Base-by-base conservation (phyloP, 2,329 filamentous ascomycete species). In the Claviceps sp. region DNA sequence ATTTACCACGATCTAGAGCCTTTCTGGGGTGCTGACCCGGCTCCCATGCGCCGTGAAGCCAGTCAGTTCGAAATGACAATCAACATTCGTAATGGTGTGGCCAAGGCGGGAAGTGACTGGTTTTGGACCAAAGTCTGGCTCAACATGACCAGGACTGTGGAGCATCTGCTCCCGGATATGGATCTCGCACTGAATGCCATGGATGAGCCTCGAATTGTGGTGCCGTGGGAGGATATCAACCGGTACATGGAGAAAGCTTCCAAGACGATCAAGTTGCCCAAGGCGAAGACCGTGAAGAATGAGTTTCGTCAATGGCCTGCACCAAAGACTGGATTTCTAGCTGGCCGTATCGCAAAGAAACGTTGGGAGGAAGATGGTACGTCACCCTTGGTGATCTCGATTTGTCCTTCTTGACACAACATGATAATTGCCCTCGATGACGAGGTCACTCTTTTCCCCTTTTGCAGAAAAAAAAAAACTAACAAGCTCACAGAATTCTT, bases 151-250 rank as follows among this genome's bases (percentile, higher is more conserved):
- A 67, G 72, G 53, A 71, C 72, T 0, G 70, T 81, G n/a, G 71
- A 76, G 55, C 66, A 75, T 41, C 54, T 77, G 51, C 67, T 85
- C 16, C 82, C 82, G 1, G 81, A 86, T 58, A 81, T 86, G 76
- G 81, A 85, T 55, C 72, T 85, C 53, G 74, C 82, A 0, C 70
- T 85, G 54, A 86, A 85, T 56, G 71, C 76, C 37, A 79, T 85
- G 74, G 82, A 86, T 58, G 81, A 85, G 60, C 82, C 82, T 41
- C 72, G 82, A 26, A 60, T 86, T 8, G 73, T 85, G 13, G 77
- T 79, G 2, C 75, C 81, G 3, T 84, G 76, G 73, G 81, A 85
- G 60, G 74, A 79, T 5, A 75, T 85, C 49, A 66, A 77, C 26
- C 63, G 63, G 0, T 73, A 76, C 52, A 72, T 86, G 65, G 62